A percentile compares a stretch with the other conserved stretches of the same genome.
Conservation (phyloP, 371 early-diverging fungal species). For the Syncephalis fuscata region DNA sequence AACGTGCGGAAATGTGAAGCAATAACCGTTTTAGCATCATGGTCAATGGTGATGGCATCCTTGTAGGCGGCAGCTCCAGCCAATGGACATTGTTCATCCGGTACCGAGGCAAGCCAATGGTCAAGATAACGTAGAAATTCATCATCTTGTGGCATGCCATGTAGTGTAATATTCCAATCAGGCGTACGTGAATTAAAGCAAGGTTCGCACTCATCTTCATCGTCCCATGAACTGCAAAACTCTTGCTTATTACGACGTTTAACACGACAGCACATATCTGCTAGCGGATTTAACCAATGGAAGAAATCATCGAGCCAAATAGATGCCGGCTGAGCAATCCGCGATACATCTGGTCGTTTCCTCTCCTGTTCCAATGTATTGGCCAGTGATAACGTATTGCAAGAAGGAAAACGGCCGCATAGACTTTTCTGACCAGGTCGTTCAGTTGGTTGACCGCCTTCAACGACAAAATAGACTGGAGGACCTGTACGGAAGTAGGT, state of each 20-base stretch:
- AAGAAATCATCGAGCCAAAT: slow-evolving; percentile 60
- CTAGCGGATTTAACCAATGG: slow-evolving; percentile 42
- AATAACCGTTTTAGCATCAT: slow-evolving; percentile 16
- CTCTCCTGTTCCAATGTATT: slow-evolving; percentile 52
- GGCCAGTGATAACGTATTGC: slow-evolving; percentile 31
- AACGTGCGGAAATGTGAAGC: slow-evolving; percentile 54
- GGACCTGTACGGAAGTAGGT: slow-evolving; percentile 49
- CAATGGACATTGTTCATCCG: slow-evolving; percentile 42
- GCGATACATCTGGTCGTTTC: slow-evolving; percentile 38
- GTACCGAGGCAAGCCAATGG: slow-evolving; percentile 33
- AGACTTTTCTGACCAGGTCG: slow-evolving; percentile 28
- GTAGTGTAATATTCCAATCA: slow-evolving; percentile 34
- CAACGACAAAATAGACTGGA: slow-evolving; percentile 60
- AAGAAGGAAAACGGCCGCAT: slow-evolving; percentile 44
- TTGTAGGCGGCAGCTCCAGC: slow-evolving; percentile 58
- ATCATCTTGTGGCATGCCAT: slow-evolving; percentile 34
- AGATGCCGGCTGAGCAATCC: slow-evolving; percentile 47
- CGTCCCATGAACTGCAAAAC: slow-evolving; percentile 31
- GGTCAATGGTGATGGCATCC: slow-evolving; percentile 26
- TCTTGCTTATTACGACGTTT: slow-evolving; percentile 16
- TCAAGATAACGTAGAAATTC: slow-evolving; percentile 34
- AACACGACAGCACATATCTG: slow-evolving; percentile 34
- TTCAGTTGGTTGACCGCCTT: slow-evolving; percentile 28
- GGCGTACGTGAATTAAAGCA: slow-evolving; percentile 24
- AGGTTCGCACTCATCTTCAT: slow-evolving; percentile 30